Conservation (phyloP, 495 filamentous ascomycete species). For the Tetracladium setigerum region DNA sequence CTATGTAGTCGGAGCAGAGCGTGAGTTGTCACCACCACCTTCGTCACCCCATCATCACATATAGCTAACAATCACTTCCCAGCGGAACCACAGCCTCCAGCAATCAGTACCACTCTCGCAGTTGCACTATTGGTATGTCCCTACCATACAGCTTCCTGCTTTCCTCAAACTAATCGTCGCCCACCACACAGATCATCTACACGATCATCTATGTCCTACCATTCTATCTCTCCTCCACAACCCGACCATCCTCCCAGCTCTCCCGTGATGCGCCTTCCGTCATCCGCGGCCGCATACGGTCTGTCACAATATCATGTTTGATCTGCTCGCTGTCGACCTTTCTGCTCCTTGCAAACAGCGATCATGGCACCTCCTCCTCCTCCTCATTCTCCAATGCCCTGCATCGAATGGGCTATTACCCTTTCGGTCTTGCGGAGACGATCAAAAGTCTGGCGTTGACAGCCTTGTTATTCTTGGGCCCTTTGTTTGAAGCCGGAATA, state of each 20-base stretch:
- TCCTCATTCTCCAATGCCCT: conserved; percentile 35
- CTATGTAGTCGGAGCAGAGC: too few relatives aligned
- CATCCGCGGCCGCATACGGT: conserved; percentile 77
- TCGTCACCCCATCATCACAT: conserved; percentile 7
- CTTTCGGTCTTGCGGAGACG: conserved; percentile 56
- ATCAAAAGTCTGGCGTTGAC: conserved; percentile 55
- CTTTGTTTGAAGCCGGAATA: conserved; percentile 68
- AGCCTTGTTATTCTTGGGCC: conserved; percentile 73
- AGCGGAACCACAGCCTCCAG: conserved; percentile 14
- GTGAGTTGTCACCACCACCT: background rate
- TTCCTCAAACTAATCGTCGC: background rate
- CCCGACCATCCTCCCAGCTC: conserved; percentile 72
- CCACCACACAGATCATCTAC: conserved; percentile 50
- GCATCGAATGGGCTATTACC: conserved; percentile 68
- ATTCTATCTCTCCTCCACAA: conserved; percentile 75
- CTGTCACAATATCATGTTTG: conserved; percentile 58
- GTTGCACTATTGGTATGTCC: conserved; percentile 13
- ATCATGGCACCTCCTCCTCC: conserved; percentile 17
- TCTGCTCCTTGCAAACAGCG: conserved; percentile 6
- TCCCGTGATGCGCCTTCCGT: conserved; percentile 85
- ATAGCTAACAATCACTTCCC: conserved; percentile 1
- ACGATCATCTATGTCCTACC: conserved; percentile 84
- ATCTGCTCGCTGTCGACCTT: conserved; percentile 19
- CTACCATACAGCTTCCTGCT: background rate
- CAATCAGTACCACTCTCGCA: conserved; percentile 11